Base-by-base conservation (phyloP, 2,329 filamentous ascomycete species). In the Hypoxylon sp. region DNA sequence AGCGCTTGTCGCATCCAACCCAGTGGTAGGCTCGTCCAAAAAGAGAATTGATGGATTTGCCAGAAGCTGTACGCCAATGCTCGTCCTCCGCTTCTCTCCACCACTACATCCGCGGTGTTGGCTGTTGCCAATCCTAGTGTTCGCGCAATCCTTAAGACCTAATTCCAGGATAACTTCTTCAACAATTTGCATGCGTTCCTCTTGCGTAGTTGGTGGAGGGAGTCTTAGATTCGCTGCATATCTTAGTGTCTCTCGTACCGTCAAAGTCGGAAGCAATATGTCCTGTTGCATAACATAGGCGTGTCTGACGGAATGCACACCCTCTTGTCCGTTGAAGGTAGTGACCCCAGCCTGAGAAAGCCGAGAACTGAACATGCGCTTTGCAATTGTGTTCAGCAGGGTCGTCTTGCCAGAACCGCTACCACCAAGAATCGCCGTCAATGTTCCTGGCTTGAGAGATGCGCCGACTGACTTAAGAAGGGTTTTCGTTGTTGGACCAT, bases 231-330 rank as follows among this genome's bases (percentile, higher is more conserved):
- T 83, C 2, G 89, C 89, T 2, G 88, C 84, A 67, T 91, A 92
- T 47, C 74, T 79, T 15, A 92, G 70, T 0, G 89, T 92, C 67
- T 92, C 89, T 26, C 88, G 78, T 7, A 91, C 88, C 0, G 88
- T 92, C 51, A 92, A 71, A 0, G 86, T 87, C 0, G 88, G 86
- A 0, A 91, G 75, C 1, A 92, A 73, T 9, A 91, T 78, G 63
- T 92, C 89, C 61, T 91, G 86, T 65, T 91, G 87, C 78, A 88
- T 88, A 13, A 89, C 87, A 73, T 91, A 89, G 38, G 86, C 80
- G 67, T 85, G 80, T 41, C 85, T 73, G 35, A 87, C 73, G 47
- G 73, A 75, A 17, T 78, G 73, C 3, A 84, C 75, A 1, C 82
- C 78, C 16, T 74, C 60, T 26, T 72, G 69, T 1, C 79, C 80